Evolutionary conservation across 768 basidiomycete species (phyloP).

Genomic region (Pulveroboletus sp.): DNA sequence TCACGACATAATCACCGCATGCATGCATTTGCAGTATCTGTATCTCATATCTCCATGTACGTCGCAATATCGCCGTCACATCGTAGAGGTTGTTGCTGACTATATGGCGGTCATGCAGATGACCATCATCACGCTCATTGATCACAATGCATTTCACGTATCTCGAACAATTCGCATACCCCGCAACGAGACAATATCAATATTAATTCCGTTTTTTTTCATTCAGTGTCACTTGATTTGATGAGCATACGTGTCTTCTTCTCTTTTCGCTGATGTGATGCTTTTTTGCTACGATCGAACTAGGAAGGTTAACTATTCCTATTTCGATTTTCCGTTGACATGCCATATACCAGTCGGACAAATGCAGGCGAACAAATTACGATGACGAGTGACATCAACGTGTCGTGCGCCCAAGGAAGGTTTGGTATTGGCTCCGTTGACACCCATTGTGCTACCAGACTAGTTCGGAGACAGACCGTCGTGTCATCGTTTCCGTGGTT

Average conservation of each 20-base stretch:
- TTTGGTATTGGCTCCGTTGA: neutral
- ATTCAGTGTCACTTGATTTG: slow-evolving; percentile 23
- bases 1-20: slow-evolving; percentile 27
- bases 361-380: neutral
- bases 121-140: slow-evolving; percentile 25
- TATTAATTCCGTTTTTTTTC: slow-evolving; percentile 21
- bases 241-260: slow-evolving; percentile 11
- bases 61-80: neutral
- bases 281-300: slow-evolving; percentile 3
- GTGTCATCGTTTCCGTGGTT: neutral
- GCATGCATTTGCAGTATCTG: slow-evolving; percentile 26
- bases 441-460: neutral
- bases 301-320: slow-evolving; percentile 5
- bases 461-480: neutral
- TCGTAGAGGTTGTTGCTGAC: neutral
- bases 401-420: neutral
- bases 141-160: slow-evolving; percentile 20
- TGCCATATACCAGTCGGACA: slow-evolving; percentile 5
- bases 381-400: neutral
- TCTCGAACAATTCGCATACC: slow-evolving; percentile 24
- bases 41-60: slow-evolving; percentile 28
- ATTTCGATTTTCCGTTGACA: slow-evolving; percentile 3
- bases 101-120: slow-evolving; percentile 18
- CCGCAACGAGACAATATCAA: slow-evolving; percentile 26
- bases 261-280: neutral